Conservation (phyloP, 2,329 filamentous ascomycete genomes). For the Fusarium citri region DNA sequence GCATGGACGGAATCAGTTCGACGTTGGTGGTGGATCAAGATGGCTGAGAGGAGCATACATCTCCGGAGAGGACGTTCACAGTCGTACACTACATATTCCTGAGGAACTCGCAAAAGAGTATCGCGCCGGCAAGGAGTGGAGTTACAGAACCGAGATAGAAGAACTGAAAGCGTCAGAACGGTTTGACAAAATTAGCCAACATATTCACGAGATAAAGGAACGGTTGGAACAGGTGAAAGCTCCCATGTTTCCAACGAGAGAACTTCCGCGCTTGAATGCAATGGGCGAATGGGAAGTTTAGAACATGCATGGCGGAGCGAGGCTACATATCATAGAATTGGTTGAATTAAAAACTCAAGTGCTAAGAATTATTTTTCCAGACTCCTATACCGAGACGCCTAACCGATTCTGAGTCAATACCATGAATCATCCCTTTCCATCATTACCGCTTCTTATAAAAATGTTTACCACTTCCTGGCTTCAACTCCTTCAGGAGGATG, state of each 20-base stretch:
- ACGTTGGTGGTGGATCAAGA: slow-evolving; percentile 71
- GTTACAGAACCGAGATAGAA: slow-evolving; percentile 39
- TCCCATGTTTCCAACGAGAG: not conserved
- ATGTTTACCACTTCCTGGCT: slow-evolving; percentile 72
- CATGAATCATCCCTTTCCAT: slow-evolving; percentile 10
- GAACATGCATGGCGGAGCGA: slow-evolving; percentile 21
- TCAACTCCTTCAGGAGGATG: slow-evolving; percentile 81
- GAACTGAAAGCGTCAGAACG: slow-evolving; percentile 44
- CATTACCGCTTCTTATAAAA: not conserved
- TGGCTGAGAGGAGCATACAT: slow-evolving; percentile 92
- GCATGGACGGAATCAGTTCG: slow-evolving; percentile 84
- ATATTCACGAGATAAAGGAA: slow-evolving; percentile 21
- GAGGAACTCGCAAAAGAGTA: slow-evolving; percentile 42
- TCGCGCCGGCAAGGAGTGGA: slow-evolving; percentile 43
- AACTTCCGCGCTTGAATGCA: too few relatives aligned
- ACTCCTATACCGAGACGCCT: slow-evolving; percentile 36
- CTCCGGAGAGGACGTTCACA: slow-evolving; percentile 61
- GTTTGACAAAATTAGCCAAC: slow-evolving; percentile 39
- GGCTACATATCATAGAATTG: not conserved
- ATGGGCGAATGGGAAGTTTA: slow-evolving; percentile 17
- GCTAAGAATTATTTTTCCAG: slow-evolving; percentile 18
- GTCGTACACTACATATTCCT: slow-evolving; percentile 51
- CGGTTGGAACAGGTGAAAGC: slow-evolving; percentile 40
- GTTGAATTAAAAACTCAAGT: slow-evolving; percentile 4
- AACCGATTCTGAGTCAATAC: slow-evolving; percentile 2